phyloP scores from a whole-genome alignment of 2,329 filamentous ascomycete species.

The Aurifilum marmelostoma region DNA sequence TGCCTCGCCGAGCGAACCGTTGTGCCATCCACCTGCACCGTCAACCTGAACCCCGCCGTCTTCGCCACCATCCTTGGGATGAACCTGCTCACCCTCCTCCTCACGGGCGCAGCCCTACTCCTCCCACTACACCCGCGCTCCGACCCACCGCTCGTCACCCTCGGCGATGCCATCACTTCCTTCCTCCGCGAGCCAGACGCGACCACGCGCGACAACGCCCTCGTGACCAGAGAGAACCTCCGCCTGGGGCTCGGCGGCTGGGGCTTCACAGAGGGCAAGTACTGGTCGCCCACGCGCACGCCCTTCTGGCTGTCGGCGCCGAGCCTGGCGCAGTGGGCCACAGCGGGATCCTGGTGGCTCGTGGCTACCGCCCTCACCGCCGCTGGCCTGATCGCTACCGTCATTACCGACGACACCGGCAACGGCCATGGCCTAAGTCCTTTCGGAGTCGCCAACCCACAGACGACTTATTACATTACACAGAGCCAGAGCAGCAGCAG shows the following conservation, averaged over 20 bases:
- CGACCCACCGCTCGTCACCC: conserved; percentile 50
- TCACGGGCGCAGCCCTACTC: conserved; percentile 37
- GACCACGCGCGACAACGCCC: conserved; percentile 47
- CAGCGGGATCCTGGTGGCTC: conserved; percentile 46
- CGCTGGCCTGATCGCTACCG: conserved; percentile 43
- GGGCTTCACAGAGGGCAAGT: conserved; percentile 47
- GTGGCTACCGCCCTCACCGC: conserved; percentile 42
- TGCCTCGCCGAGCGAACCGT: conserved; percentile 38
- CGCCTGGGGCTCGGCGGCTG: conserved; percentile 47
- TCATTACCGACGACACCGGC: conserved; percentile 12
- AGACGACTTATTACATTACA: conserved; percentile 39
- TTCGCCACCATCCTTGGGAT: conserved; percentile 48
- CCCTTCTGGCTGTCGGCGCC: conserved; percentile 52
- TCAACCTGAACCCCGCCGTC: conserved; percentile 48
- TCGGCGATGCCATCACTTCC: conserved; percentile 55
- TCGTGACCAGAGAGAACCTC: conserved; percentile 53
- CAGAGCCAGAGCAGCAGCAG: conserved; percentile 18
- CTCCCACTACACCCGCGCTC: conserved; percentile 39
- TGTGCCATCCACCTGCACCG: conserved; percentile 39
- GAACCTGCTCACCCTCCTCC: conserved; percentile 43
- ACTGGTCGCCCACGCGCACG: conserved; percentile 43
- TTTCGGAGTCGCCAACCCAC: conserved; percentile 44
- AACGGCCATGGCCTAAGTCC: background rate
- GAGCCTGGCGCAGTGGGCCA: conserved; percentile 47
- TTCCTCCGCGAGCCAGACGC: conserved; percentile 52